Conservation (phyloP, 2,329 filamentous ascomycete genomes). For the Ceratocystiopsis brevicomis region DNA sequence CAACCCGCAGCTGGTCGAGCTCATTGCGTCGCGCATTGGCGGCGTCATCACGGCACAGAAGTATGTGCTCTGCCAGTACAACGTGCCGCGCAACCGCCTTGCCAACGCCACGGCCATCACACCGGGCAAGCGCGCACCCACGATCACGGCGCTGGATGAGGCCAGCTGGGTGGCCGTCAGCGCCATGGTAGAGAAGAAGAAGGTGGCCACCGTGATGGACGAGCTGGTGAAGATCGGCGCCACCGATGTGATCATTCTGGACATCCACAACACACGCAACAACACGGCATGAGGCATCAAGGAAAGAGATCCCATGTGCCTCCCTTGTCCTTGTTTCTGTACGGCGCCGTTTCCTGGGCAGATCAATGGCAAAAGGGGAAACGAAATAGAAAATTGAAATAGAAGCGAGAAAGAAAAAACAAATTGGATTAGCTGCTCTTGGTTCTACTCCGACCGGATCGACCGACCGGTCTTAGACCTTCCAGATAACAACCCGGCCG, state of each 20-base stretch:
- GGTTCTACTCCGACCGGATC: neutral
- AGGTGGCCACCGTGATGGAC: constrained; percentile 75
- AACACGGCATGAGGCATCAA: constrained; percentile 2
- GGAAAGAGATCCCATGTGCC: neutral
- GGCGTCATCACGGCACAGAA: constrained; percentile 91
- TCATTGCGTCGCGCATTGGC: constrained; percentile 71
- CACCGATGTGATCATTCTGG: constrained; percentile 66
- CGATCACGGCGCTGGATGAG: constrained; percentile 73
- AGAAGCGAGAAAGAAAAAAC: neutral
- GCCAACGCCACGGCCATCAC: constrained; percentile 55
- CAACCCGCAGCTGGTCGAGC: constrained; percentile 60
- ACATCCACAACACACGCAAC: constrained; percentile 52
- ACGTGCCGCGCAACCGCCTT: constrained; percentile 57
- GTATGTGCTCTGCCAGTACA: constrained; percentile 93
- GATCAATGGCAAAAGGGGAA: no score
- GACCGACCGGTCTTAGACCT: constrained; percentile 22
- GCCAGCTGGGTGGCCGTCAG: constrained; percentile 88
- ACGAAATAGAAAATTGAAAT: neutral
- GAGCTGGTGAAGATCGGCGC: constrained; percentile 58
- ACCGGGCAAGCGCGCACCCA: constrained; percentile 83
- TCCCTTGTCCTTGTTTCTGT: no score
- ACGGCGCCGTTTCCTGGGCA: no score
- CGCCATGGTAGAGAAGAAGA: constrained; percentile 81
- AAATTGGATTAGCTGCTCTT: constrained; percentile 18
- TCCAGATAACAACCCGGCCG: constrained; percentile 66